Conservation (phyloP, 1,139 yeast genomes). For the Pichia sp. region DNA sequence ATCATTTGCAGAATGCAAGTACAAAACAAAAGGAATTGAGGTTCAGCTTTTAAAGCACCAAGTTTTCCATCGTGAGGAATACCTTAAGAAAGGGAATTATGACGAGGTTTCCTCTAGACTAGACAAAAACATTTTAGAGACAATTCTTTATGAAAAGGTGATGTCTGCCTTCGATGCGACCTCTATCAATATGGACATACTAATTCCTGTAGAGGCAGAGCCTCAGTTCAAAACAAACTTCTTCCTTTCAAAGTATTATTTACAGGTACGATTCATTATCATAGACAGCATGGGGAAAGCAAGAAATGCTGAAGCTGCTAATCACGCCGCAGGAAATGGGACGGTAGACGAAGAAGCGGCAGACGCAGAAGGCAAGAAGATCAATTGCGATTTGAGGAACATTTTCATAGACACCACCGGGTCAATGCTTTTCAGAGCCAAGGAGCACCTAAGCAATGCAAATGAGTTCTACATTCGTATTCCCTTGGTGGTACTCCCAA, state of each 20-base stretch:
- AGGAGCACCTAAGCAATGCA: conserved; percentile 29
- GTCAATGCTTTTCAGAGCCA: conserved; percentile 29
- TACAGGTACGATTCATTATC: conserved; percentile 30
- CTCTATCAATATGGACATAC: conserved; percentile 25
- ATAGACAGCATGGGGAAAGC: conserved; percentile 23
- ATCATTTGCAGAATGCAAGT: conserved; percentile 24
- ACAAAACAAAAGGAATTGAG: conserved; percentile 33
- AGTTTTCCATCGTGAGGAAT: conserved; percentile 29
- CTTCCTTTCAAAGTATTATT: conserved; percentile 28
- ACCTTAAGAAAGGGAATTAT: conserved; percentile 29
- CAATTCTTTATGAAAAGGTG: conserved; percentile 27
- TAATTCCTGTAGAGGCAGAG: conserved; percentile 29
- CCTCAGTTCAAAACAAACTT: conserved; percentile 34
- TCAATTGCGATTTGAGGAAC: conserved; percentile 25
- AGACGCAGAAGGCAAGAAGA: conserved; percentile 3
- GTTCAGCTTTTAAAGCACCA: conserved; percentile 30
- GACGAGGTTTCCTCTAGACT: conserved; percentile 25
- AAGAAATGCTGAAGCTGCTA: background rate
- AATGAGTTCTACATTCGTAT: conserved; percentile 31
- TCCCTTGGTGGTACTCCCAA: conserved; percentile 32
- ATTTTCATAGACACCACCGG: conserved; percentile 33
- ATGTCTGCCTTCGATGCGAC: conserved; percentile 26
- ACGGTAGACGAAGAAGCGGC: background rate
- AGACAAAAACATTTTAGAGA: conserved; percentile 25
- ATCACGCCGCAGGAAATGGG: background rate